phyloP scores from a whole-genome alignment of 495 filamentous ascomycete species.

The Elasticomyces elasticus region DNA sequence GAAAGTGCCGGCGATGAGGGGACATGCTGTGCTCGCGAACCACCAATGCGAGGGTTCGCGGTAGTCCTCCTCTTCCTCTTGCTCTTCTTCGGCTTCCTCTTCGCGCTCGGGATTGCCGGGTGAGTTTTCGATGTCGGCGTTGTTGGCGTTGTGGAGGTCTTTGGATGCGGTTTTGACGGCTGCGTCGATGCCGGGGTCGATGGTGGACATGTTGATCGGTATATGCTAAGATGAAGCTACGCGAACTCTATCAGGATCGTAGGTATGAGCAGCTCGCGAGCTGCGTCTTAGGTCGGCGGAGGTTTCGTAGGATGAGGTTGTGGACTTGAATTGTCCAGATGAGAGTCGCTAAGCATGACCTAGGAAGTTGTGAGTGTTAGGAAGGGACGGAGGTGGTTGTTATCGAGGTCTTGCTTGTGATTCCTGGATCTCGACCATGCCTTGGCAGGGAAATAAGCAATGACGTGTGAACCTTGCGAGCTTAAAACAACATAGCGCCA shows the following conservation, averaged over 20 bases:
- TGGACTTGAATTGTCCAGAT: neutral
- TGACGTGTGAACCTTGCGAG: no score
- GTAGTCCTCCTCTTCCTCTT: constrained; percentile 6
- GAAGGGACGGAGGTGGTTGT: neutral
- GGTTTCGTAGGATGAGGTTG: neutral
- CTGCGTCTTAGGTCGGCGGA: neutral
- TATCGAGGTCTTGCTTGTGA: neutral
- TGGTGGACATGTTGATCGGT: constrained; percentile 14
- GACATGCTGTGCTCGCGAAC: constrained; percentile 74
- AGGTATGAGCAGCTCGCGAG: neutral
- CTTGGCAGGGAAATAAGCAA: neutral
- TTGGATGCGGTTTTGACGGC: neutral
- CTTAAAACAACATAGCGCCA: no score
- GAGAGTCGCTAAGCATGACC: neutral
- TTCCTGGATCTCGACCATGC: neutral
- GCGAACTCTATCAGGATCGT: neutral
- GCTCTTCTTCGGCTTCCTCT: constrained; percentile 1
- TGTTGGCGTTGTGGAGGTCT: neutral
- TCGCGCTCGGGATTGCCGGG: neutral
- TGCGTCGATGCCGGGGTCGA: constrained; percentile 18
- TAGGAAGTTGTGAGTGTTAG: neutral
- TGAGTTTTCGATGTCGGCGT: constrained; percentile 2
- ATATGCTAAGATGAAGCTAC: neutral
- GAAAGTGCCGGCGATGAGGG: constrained; percentile 71
- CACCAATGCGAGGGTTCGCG: constrained; percentile 57